A percentile compares a stretch with the other conserved stretches of the same genome.
phyloP scores from a whole-genome alignment of 2,329 filamentous ascomycete genomes.

The Fusarium illudens region DNA sequence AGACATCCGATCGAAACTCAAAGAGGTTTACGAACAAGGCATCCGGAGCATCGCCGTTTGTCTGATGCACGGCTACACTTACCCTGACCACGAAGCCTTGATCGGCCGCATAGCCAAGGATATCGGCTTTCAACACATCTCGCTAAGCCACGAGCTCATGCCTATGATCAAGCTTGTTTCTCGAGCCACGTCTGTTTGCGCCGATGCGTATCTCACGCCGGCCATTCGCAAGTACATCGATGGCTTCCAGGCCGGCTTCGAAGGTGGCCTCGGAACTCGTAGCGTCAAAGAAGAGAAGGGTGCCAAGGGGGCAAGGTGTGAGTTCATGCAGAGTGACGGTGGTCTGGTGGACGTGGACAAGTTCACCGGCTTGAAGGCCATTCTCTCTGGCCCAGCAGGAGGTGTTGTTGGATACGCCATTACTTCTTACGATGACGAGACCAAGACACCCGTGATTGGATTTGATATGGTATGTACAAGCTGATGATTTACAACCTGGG shows the following conservation, averaged over 20 bases:
- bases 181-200: slow-evolving; percentile 54
- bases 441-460: slow-evolving; percentile 86
- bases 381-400: slow-evolving; percentile 89
- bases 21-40: slow-evolving; percentile 69
- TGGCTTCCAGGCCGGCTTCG: slow-evolving; percentile 83
- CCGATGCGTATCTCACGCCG: slow-evolving; percentile 56
- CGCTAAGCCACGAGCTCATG: slow-evolving; percentile 55
- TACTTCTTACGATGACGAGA: slow-evolving; percentile 86
- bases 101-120: slow-evolving; percentile 80
- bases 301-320: slow-evolving; percentile 78
- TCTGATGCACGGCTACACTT: slow-evolving; percentile 92
- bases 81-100: slow-evolving; percentile 82
- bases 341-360: slow-evolving; percentile 76
- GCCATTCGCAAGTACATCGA: slow-evolving; percentile 60
- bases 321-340: slow-evolving; percentile 94
- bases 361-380: slow-evolving; percentile 86
- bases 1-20: slow-evolving; percentile 65
- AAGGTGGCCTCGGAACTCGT: slow-evolving; percentile 78
- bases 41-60: slow-evolving; percentile 88
- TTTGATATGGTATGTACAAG: slow-evolving; percentile 77
- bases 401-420: slow-evolving; percentile 93
- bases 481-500: neutral
- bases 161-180: slow-evolving; percentile 57
- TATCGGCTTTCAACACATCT: slow-evolving; percentile 80
- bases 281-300: slow-evolving; percentile 74